Evolutionary conservation across 1,284 basidiomycete species (phyloP).

Genomic region (Wallemia ichthyophaga): DNA sequence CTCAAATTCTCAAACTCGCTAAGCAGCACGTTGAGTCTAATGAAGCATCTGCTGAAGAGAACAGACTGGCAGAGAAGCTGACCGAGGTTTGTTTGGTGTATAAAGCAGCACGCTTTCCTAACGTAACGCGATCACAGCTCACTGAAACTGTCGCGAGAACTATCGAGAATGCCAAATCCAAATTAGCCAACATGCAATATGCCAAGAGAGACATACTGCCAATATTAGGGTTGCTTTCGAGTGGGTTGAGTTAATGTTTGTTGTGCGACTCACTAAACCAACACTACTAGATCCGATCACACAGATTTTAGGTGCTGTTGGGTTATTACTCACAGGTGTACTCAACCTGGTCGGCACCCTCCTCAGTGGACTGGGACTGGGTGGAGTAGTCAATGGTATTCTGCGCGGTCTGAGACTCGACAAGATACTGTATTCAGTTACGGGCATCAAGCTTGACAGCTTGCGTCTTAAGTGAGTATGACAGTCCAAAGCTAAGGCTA

Average conservation of each 20-base stretch:
- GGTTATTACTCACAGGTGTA: constrained; percentile 14
- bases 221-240: constrained; percentile 14
- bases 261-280: background rate
- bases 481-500: background rate
- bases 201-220: constrained; percentile 18
- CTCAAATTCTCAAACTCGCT: constrained; percentile 15
- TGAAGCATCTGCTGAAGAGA: constrained; percentile 17
- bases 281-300: constrained; percentile 14
- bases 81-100: constrained; percentile 12
- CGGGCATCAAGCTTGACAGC: background rate
- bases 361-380: constrained; percentile 9
- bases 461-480: background rate
- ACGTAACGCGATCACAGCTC: constrained; percentile 10
- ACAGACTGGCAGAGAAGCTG: constrained; percentile 18
- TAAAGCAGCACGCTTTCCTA: no score
- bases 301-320: constrained; percentile 18
- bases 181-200: constrained; percentile 17
- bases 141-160: constrained; percentile 17
- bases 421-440: background rate
- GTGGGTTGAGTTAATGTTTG: background rate
- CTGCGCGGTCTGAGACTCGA: constrained; percentile 13
- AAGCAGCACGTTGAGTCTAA: constrained; percentile 16
- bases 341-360: constrained; percentile 15
- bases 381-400: constrained; percentile 15
- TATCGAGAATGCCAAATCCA: constrained; percentile 17